Evolutionary conservation across 768 basidiomycete genomes (phyloP).

Genomic region (Rhodotorula paludigena): DNA sequence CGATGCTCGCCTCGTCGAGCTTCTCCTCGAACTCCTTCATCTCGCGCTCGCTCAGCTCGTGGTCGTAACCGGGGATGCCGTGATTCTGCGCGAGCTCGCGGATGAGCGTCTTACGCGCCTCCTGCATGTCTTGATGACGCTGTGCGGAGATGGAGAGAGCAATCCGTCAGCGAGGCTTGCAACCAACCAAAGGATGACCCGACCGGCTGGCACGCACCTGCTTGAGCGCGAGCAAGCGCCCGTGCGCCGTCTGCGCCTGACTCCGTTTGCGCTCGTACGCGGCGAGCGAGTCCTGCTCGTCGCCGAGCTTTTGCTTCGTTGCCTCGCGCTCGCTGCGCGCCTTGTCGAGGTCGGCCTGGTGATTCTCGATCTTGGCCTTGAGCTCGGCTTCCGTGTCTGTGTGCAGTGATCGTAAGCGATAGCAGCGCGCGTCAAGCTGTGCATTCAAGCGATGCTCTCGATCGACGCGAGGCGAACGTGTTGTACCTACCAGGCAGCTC

Average conservation of each 20-base stretch:
- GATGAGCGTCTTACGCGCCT: conserved; percentile 68
- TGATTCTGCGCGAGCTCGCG: conserved; percentile 64
- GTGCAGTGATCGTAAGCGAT: no score
- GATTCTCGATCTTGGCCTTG: conserved; percentile 96
- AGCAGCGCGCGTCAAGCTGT: no score
- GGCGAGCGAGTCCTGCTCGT: conserved; percentile 45
- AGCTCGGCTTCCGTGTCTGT: conserved; percentile 59
- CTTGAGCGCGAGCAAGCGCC: conserved; percentile 66
- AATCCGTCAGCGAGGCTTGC: no score
- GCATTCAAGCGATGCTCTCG: no score
- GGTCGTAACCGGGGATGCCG: conserved; percentile 68
- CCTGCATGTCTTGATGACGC: conserved; percentile 68
- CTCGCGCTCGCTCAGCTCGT: conserved; percentile 64
- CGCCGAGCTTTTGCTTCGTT: conserved; percentile 92
- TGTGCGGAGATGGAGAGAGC: conserved; percentile 44
- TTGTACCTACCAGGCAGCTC: conserved; percentile 64
- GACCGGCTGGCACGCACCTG: conserved; percentile 46
- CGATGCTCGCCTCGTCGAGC: conserved; percentile 52
- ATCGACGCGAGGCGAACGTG: no score
- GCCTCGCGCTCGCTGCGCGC: conserved; percentile 80
- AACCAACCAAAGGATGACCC: no score
- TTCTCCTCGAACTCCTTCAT: conserved; percentile 64
- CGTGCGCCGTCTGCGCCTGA: conserved; percentile 47
- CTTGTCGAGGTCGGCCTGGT: conserved; percentile 78
- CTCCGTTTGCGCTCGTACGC: conserved; percentile 38